phyloP scores from a whole-genome alignment of 495 filamentous ascomycete species.

The Ramalina intermedia region DNA sequence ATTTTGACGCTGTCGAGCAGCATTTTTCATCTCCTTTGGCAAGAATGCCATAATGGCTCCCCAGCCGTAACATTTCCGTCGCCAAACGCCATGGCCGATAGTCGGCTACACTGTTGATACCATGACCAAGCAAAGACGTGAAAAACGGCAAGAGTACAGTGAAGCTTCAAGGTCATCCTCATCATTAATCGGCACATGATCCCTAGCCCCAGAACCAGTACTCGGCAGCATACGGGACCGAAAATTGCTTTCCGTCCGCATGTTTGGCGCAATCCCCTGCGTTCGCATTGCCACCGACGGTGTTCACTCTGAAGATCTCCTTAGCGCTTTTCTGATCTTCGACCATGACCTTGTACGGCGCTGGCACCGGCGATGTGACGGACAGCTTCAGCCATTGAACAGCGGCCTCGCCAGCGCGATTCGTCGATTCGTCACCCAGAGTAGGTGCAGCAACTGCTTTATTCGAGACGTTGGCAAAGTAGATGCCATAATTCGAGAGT shows the following conservation, averaged over 20 bases:
- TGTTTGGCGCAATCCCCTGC: slow-evolving; percentile 57
- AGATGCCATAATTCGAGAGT: slow-evolving; percentile 36
- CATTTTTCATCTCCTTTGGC: no score
- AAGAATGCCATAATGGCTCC: no score
- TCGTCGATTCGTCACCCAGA: slow-evolving; percentile 40
- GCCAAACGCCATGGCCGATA: no score
- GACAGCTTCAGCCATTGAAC: slow-evolving; percentile 57
- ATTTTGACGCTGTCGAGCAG: no score
- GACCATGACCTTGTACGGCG: slow-evolving; percentile 29
- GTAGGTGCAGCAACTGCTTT: slow-evolving; percentile 42
- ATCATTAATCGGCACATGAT: neutral
- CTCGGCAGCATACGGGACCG: slow-evolving; percentile 69
- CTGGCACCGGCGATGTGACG: slow-evolving; percentile 3
- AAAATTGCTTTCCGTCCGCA: slow-evolving; percentile 39
- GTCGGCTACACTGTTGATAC: no score
- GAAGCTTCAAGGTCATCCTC: neutral
- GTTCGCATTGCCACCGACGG: slow-evolving; percentile 57
- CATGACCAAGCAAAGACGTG: no score
- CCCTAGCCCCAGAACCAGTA: slow-evolving; percentile 41
- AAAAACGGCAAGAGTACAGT: neutral
- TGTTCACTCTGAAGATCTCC: slow-evolving; percentile 75
- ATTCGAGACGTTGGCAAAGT: slow-evolving; percentile 32
- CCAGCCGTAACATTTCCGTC: no score
- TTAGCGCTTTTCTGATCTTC: slow-evolving; percentile 27
- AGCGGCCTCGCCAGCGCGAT: slow-evolving; percentile 39